These are phyloP conservation scores for Termitomyces sp. DNA, from an alignment of 768 basidiomycete species.

Conservation along the genomic window DNA sequence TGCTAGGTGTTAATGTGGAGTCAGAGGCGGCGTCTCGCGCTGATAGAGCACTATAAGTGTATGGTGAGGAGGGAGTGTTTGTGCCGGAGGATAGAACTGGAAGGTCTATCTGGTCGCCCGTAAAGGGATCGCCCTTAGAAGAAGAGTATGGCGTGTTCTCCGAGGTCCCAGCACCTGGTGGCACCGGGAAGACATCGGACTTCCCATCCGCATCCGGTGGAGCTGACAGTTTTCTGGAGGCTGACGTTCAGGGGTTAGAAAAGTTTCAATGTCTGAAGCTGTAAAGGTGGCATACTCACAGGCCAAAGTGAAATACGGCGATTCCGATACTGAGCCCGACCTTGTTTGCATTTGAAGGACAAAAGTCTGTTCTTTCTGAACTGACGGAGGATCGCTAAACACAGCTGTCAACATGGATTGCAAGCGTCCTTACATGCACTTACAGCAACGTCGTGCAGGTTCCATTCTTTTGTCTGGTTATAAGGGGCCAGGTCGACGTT, in stretches of 20 bases:
- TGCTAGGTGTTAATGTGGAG: constrained; percentile 8
- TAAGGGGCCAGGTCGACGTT: constrained; percentile 14
- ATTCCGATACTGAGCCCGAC: constrained; percentile 16
- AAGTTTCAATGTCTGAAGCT: neutral
- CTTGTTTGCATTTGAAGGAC: constrained; percentile 17
- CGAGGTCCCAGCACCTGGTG: neutral
- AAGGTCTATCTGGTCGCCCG: neutral
- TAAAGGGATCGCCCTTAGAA: neutral
- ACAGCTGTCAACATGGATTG: neutral
- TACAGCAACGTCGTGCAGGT: constrained; percentile 20
- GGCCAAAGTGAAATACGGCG: constrained; percentile 20
- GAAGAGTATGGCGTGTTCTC: neutral
- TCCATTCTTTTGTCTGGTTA: constrained; percentile 14
- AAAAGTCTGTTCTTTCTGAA: constrained; percentile 3
- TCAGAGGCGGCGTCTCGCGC: constrained; percentile 2
- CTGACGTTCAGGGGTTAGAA: neutral
- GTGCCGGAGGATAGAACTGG: neutral
- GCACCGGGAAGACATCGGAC: neutral
- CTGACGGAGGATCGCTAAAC: constrained; percentile 4
- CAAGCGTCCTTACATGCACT: constrained; percentile 1
- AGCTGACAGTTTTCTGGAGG: neutral
- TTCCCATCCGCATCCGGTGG: neutral
- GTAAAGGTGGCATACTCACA: constrained; percentile 14
- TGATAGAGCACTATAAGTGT: neutral
- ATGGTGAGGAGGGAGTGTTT: neutral